Base-by-base conservation (phyloP, 225 moss, liverwort and hornwort genomes). In the Lunularia cruciata region DNA sequence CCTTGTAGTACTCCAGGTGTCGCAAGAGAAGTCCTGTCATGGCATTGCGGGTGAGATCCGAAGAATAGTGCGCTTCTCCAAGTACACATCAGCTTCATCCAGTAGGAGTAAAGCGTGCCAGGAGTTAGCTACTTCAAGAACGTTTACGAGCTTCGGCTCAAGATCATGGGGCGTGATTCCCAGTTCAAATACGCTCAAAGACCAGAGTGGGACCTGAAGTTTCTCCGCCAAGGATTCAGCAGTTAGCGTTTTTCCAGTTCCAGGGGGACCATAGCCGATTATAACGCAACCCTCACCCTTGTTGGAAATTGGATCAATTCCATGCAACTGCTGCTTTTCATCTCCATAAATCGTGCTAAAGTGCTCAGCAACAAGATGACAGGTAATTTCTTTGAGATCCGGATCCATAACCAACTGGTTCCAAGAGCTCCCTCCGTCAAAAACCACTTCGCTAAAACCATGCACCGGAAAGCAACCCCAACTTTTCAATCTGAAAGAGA, bases 201-300 rank as follows among this genome's bases (percentile, higher is more conserved):
- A 75, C 88, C 86, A 84, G 0, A 86, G 36, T 0, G 79, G 88
- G 12, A 83, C 77, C n/a, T 70, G 42, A 0, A 80, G 0, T 38
- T 58, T 84, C 48, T 89, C 88, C n/a, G 84, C 84, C 13, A 89
- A 25, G 0, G 86, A 78, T 32, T 89, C 88, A 5, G 86, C 86
- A 0, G 88, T 86, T 18, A 88, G 67, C 3, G 86, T 86, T 57
- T 88, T 86, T 0, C 87, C 87, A 0, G 87, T 83, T 13, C 89
- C 85, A 0, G 87, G 77, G 37, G 81, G 63, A 18, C 87, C 89
- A 26, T 87, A 67, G 42, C 85, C 67, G 49, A 87, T 58, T 10
- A 86, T 53, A 13, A 82, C 66, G 46, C 85, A 85, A 3, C 89
- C 87, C 4, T 74, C 55, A 0, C 89, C 89, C 67, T 90, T 87